phyloP scores from a whole-genome alignment of 495 filamentous ascomycete genomes.

The Parmelia sp. region DNA sequence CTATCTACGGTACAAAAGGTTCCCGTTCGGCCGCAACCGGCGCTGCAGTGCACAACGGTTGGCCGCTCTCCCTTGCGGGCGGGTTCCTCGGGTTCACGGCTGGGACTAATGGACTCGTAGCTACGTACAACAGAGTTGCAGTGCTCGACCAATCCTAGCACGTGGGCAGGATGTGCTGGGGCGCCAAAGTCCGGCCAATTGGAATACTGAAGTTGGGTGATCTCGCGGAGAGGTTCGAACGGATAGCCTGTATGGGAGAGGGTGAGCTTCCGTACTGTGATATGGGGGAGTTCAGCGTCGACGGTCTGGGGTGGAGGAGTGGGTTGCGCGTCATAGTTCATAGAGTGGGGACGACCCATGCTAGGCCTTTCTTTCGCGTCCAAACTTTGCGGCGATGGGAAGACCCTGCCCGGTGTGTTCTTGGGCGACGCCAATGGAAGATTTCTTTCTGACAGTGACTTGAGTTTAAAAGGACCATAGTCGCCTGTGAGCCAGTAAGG shows the following conservation, averaged over 20 bases:
- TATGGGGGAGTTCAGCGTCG: conserved; percentile 57
- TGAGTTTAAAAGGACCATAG: conserved; percentile 75
- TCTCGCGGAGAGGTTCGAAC: conserved; percentile 81
- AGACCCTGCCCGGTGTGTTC: conserved; percentile 23
- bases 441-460: conserved; percentile 69
- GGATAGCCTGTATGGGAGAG: conserved; percentile 70
- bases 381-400: conserved; percentile 13
- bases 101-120: conserved; percentile 28
- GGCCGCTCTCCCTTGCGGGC: conserved; percentile 56
- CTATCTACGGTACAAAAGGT: conserved; percentile 95
- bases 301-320: conserved; percentile 25
- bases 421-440: conserved; percentile 59
- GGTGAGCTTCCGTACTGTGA: conserved; percentile 81
- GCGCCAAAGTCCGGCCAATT: conserved; percentile 96
- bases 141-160: conserved; percentile 81
- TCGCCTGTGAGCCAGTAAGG: conserved; percentile 79
- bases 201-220: conserved; percentile 91
- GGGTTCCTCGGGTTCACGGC: conserved; percentile 40
- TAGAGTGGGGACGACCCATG: conserved; percentile 24
- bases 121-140: conserved; percentile 52
- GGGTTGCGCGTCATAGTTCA: conserved; percentile 21
- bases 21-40: conserved; percentile 90
- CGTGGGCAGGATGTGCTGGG: conserved; percentile 78
- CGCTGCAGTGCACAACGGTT: conserved; percentile 89
- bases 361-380: conserved; percentile 11